Percentiles rank a stretch among this genome's conserved stretches.
phyloP scores from a whole-genome alignment of 73 alveolate genomes.

The Paramecium octaurelia region DNA sequence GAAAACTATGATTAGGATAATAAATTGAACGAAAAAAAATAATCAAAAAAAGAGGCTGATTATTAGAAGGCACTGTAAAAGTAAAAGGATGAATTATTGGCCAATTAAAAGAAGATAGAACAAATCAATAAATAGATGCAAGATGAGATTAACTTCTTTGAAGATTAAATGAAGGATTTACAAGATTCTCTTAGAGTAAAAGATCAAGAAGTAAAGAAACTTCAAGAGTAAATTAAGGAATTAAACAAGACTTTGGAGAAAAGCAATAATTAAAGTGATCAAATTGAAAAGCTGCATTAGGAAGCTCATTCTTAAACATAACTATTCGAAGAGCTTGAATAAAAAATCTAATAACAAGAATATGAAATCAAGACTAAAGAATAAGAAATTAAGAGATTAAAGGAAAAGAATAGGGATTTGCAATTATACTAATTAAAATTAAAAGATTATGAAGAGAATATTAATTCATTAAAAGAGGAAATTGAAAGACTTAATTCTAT shows the following conservation, averaged over 20 bases:
- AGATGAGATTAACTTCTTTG: background rate
- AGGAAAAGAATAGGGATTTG: background rate
- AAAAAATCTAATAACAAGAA: background rate
- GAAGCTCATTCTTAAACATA: background rate
- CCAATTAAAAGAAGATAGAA: background rate
- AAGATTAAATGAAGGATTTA: background rate
- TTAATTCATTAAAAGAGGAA: background rate
- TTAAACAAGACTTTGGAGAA: background rate
- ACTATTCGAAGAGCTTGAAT: background rate
- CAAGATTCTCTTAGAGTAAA: background rate
- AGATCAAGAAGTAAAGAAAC: background rate
- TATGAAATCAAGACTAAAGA: background rate
- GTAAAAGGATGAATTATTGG: background rate
- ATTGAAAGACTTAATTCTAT: background rate
- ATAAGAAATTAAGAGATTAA: background rate
- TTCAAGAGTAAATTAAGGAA: background rate
- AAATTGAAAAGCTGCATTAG: background rate
- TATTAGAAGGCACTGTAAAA: background rate
- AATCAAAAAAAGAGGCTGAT: background rate
- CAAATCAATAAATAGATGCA: background rate
- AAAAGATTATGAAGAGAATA: slow-evolving; percentile 15
- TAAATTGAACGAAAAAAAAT: background rate
- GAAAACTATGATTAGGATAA: background rate
- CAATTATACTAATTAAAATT: background rate
- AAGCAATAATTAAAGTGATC: background rate